These are phyloP conservation scores for Periglandula ipomoeae DNA, from an alignment of 2,329 filamentous ascomycete species.

Conservation along the genomic window DNA sequence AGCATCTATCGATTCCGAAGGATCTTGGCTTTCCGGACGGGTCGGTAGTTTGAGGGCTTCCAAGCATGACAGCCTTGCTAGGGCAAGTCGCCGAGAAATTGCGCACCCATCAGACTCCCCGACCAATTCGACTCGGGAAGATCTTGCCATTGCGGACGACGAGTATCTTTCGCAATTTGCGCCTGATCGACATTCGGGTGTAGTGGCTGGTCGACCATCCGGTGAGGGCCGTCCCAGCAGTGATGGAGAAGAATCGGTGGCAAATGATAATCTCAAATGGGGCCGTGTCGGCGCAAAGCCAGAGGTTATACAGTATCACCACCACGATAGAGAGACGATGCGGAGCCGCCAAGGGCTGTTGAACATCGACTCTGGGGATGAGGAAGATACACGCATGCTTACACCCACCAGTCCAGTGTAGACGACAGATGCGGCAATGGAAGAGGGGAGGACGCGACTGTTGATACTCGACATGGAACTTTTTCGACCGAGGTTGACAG, in stretches of 20 bases:
- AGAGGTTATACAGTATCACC: conserved; percentile 51
- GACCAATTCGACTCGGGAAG: conserved; percentile 48
- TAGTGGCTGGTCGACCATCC: conserved; percentile 31
- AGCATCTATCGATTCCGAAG: conserved; percentile 91
- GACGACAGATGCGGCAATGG: background rate
- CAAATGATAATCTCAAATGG: conserved; percentile 39
- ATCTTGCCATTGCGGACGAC: conserved; percentile 54
- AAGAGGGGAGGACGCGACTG: background rate
- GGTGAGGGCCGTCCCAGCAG: conserved; percentile 47
- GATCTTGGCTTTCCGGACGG: conserved; percentile 85
- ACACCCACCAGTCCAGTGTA: conserved; percentile 7
- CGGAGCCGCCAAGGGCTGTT: conserved; percentile 45
- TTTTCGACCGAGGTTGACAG: background rate
- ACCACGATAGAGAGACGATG: conserved; percentile 33
- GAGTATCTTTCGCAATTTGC: conserved; percentile 57
- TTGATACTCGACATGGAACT: background rate
- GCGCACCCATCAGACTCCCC: conserved; percentile 30
- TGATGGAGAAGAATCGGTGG: conserved; percentile 43
- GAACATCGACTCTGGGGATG: conserved; percentile 28
- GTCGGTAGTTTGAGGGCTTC: conserved; percentile 39
- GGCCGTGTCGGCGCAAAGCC: conserved; percentile 38
- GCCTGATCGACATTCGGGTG: conserved; percentile 17
- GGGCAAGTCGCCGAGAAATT: conserved; percentile 21
- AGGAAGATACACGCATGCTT: conserved; percentile 21
- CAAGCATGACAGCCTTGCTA: conserved; percentile 31